Percentiles rank a stretch among this genome's conserved stretches.
Conservation (phyloP, 2,329 filamentous ascomycete genomes). For the Truncatella angustata region DNA sequence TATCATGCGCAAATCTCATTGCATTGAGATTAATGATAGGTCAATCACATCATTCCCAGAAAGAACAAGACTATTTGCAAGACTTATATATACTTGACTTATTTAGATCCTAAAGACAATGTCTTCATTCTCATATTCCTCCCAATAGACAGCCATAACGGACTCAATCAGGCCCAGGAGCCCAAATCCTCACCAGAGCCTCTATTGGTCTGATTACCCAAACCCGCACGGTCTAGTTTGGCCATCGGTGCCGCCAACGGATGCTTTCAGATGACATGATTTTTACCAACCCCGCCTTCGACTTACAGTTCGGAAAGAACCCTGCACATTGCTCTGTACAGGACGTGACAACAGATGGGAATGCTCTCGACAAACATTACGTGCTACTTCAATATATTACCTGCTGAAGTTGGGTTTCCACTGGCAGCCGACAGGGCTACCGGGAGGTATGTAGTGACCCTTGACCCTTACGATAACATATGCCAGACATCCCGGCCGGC, state of each 20-base stretch:
- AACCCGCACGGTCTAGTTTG: conserved; percentile 17
- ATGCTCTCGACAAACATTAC: conserved; percentile 37
- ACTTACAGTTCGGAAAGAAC: conserved; percentile 19
- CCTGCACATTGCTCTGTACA: conserved; percentile 24
- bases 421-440: too few species aligned
- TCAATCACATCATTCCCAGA: conserved; percentile 3
- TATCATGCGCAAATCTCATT: not conserved
- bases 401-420: too few species aligned
- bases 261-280: conserved; percentile 16
- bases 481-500: too few species aligned
- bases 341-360: conserved; percentile 37
- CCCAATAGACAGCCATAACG: conserved; percentile 24
- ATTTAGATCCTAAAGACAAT: not conserved
- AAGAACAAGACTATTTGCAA: conserved; percentile 1
- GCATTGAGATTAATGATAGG: conserved; percentile 1
- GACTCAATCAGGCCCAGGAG: conserved; percentile 29
- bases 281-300: conserved; percentile 16
- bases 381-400: too few species aligned
- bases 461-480: too few species aligned
- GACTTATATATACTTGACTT: conserved; percentile 4
- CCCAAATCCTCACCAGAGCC: conserved; percentile 27
- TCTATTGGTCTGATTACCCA: conserved; percentile 16
- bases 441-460: too few species aligned
- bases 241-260: conserved; percentile 25
- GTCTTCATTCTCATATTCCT: conserved; percentile 1